Conservation (phyloP, 805 yeast genomes). For the Candida koratica region DNA sequence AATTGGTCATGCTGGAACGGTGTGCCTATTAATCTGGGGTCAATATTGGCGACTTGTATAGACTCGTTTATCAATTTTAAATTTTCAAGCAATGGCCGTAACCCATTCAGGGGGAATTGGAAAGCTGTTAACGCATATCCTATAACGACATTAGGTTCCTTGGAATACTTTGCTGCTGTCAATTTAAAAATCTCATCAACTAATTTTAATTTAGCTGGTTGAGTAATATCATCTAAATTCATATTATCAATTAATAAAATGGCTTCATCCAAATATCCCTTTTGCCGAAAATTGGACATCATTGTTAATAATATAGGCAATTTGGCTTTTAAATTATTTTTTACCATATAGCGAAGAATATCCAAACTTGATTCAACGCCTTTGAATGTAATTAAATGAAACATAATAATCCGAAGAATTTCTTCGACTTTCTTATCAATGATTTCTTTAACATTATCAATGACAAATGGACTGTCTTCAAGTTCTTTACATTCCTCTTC, state of each 20-base stretch:
- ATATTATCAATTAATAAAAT: constrained; percentile 30
- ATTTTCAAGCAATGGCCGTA: constrained; percentile 23
- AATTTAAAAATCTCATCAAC: constrained; percentile 30
- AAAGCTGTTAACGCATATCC: constrained; percentile 36
- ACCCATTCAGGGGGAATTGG: constrained; percentile 10
- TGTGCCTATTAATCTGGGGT: constrained; percentile 12
- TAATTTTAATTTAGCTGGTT: constrained; percentile 19
- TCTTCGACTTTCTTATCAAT: constrained; percentile 22
- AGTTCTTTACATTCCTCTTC: constrained; percentile 22
- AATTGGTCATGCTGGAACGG: constrained; percentile 10
- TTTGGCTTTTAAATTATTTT: constrained; percentile 23
- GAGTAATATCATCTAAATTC: constrained; percentile 19
- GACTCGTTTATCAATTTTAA: constrained; percentile 14
- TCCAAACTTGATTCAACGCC: constrained; percentile 31
- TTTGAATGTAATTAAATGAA: constrained; percentile 35
- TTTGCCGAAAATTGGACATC: constrained; percentile 27
- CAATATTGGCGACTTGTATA: constrained; percentile 30
- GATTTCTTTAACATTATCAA: constrained; percentile 15
- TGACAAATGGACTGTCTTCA: constrained; percentile 10
- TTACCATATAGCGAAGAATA: constrained; percentile 30
- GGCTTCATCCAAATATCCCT: constrained; percentile 32
- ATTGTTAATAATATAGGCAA: constrained; percentile 24
- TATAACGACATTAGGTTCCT: constrained; percentile 31
- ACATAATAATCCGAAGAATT: constrained; percentile 26
- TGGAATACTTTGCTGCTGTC: constrained; percentile 26